Conservation (phyloP, 2,329 filamentous ascomycete species). For the Fusarium penzigii region DNA sequence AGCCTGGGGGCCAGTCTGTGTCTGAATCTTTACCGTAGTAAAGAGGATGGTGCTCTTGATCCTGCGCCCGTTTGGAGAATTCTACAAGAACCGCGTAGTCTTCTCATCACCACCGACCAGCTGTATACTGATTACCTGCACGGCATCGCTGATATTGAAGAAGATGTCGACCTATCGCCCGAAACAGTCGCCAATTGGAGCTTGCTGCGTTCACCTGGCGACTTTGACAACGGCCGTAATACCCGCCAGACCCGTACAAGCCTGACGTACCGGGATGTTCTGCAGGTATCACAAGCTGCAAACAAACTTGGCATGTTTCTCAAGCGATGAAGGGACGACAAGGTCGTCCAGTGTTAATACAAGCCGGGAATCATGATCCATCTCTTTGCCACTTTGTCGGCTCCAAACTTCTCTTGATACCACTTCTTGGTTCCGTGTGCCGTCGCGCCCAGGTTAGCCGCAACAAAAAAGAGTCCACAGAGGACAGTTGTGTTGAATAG, state of each 20-base stretch:
- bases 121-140: slow-evolving; percentile 74
- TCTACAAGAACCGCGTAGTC: slow-evolving; percentile 80
- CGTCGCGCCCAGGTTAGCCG: slow-evolving; percentile 78
- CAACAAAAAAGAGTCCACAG: slow-evolving; percentile 71
- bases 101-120: slow-evolving; percentile 69
- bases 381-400: slow-evolving; percentile 58
- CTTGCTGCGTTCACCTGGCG: slow-evolving; percentile 54
- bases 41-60: slow-evolving; percentile 59
- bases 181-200: slow-evolving; percentile 72
- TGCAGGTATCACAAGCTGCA: slow-evolving; percentile 75
- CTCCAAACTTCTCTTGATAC: slow-evolving; percentile 77
- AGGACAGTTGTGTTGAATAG: slow-evolving; percentile 73
- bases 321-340: slow-evolving; percentile 35
- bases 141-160: slow-evolving; percentile 67
- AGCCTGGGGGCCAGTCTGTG: slow-evolving; percentile 79
- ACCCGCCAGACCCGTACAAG: slow-evolving; percentile 65
- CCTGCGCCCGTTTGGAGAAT: slow-evolving; percentile 56
- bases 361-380: slow-evolving; percentile 78
- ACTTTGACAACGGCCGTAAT: slow-evolving; percentile 54
- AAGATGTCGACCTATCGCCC: slow-evolving; percentile 65
- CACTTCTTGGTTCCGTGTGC: slow-evolving; percentile 76
- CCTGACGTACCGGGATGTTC: slow-evolving; percentile 82
- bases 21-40: slow-evolving; percentile 72
- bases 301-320: slow-evolving; percentile 60
- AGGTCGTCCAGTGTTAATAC: slow-evolving; percentile 44